These are phyloP conservation scores for Petunia axillaris DNA, from an alignment of 257 asterid genomes.

Conservation along the genomic window DNA sequence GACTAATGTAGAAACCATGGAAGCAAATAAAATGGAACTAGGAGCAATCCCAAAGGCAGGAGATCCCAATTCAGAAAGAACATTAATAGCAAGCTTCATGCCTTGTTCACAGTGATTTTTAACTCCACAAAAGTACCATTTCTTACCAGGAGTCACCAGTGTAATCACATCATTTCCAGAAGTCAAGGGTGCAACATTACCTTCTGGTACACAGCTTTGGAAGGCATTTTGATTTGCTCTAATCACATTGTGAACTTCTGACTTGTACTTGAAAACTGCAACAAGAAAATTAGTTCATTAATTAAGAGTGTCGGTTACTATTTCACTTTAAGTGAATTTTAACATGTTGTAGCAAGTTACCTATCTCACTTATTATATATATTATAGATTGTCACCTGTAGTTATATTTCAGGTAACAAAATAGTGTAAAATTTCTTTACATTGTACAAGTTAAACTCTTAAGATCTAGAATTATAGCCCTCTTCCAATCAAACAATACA, in stretches of 20 bases:
- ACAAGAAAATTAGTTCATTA: not conserved
- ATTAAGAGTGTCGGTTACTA: too few species aligned
- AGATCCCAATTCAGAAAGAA: conserved; percentile 24
- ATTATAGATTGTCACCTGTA: too few species aligned
- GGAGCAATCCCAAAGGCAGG: not conserved
- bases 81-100: conserved; percentile 41
- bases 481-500: too few species aligned
- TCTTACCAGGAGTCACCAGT: conserved; percentile 36
- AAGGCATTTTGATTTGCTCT: conserved; percentile 36
- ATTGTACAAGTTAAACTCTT: too few species aligned
- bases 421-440: too few species aligned
- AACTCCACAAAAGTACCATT: conserved; percentile 49
- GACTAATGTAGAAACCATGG: conserved; percentile 19
- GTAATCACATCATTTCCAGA: conserved; percentile 36
- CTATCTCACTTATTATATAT: too few species aligned
- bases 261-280: conserved; percentile 48
- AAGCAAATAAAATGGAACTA: not conserved
- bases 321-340: too few species aligned
- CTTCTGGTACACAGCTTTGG: conserved; percentile 26
- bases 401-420: too few species aligned
- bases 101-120: conserved; percentile 34
- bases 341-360: not conserved
- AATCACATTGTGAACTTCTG: conserved; percentile 43
- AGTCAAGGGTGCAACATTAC: not conserved
- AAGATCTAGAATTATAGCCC: too few species aligned